These are phyloP conservation scores for Agarophyton chilense DNA, from an alignment of 23 red algal genomes.

Conservation along the genomic window DNA sequence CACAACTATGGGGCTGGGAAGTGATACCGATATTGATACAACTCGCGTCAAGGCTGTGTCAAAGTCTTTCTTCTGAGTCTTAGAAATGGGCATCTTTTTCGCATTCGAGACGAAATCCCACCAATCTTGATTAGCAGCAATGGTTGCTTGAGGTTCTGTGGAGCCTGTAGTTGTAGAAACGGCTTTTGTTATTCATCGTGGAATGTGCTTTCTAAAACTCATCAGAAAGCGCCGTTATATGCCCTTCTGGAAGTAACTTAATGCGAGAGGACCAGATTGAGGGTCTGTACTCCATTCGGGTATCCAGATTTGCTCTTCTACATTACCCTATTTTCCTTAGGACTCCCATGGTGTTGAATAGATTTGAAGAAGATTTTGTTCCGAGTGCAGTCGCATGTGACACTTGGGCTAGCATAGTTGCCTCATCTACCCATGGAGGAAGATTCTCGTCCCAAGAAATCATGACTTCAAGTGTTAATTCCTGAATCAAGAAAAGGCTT, in stretches of 20 bases:
- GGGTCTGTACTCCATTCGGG: conserved; percentile 16
- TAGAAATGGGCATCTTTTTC: conserved; percentile 15
- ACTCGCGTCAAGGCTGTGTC: neutral
- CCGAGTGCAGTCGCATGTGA: conserved; percentile 31
- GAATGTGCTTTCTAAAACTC: neutral
- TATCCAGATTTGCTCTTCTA: conserved; percentile 18
- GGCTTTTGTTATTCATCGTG: neutral
- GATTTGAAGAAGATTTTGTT: conserved; percentile 6
- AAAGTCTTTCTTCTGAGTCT: neutral
- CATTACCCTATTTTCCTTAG: conserved; percentile 29
- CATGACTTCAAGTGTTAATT: conserved; percentile 36
- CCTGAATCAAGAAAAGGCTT: conserved; percentile 24
- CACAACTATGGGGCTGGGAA: neutral
- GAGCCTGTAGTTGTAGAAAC: neutral
- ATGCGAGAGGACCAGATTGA: conserved; percentile 37
- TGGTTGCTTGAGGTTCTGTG: neutral
- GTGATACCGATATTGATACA: conserved; percentile 16
- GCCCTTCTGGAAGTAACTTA: conserved; percentile 11
- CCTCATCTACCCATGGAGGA: conserved; percentile 66
- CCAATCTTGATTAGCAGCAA: neutral
- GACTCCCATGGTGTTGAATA: conserved; percentile 19
- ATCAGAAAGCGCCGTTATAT: conserved; percentile 17
- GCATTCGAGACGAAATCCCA: conserved; percentile 8
- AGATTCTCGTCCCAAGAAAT: conserved; percentile 43
- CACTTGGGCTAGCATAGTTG: conserved; percentile 53